Percentiles rank a stretch among this genome's conserved stretches.
phyloP scores from a whole-genome alignment of 495 filamentous ascomycete species.

The Articulospora tetracladia region DNA sequence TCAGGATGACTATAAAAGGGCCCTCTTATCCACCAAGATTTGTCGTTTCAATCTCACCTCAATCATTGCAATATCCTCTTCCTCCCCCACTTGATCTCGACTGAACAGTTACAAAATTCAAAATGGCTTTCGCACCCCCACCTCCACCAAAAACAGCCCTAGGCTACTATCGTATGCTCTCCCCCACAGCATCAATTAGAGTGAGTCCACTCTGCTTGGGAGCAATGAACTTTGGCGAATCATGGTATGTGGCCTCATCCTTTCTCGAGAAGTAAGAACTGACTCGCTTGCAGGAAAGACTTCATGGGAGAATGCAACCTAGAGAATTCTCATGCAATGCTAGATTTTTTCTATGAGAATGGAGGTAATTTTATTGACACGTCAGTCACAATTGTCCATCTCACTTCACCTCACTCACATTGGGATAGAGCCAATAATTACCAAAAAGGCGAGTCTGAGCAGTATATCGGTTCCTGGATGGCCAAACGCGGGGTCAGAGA shows the following conservation, averaged over 20 bases:
- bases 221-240: slow-evolving; percentile 56
- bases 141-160: slow-evolving; percentile 42
- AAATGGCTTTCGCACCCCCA: slow-evolving; percentile 24
- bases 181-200: slow-evolving; percentile 49
- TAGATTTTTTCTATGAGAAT: slow-evolving; percentile 60
- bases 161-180: slow-evolving; percentile 52
- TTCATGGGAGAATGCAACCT: slow-evolving; percentile 56
- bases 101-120: not conserved
- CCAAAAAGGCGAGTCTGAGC: slow-evolving; percentile 63
- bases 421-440: slow-evolving; percentile 52
- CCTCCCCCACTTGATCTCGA: too few species aligned
- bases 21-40: too few species aligned
- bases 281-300: slow-evolving; percentile 20
- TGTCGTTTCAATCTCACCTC: too few species aligned
- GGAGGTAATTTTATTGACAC: slow-evolving; percentile 81
- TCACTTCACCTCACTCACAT: not conserved
- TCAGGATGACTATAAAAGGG: too few species aligned
- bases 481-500: slow-evolving; percentile 41
- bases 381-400: not conserved
- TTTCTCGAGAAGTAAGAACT: not conserved
- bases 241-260: slow-evolving; percentile 33
- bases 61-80: too few species aligned
- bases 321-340: slow-evolving; percentile 52
- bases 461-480: slow-evolving; percentile 76
- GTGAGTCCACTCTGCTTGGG: slow-evolving; percentile 60